phyloP scores from a whole-genome alignment of 495 filamentous ascomycete genomes.

The Podospora appendiculata region DNA sequence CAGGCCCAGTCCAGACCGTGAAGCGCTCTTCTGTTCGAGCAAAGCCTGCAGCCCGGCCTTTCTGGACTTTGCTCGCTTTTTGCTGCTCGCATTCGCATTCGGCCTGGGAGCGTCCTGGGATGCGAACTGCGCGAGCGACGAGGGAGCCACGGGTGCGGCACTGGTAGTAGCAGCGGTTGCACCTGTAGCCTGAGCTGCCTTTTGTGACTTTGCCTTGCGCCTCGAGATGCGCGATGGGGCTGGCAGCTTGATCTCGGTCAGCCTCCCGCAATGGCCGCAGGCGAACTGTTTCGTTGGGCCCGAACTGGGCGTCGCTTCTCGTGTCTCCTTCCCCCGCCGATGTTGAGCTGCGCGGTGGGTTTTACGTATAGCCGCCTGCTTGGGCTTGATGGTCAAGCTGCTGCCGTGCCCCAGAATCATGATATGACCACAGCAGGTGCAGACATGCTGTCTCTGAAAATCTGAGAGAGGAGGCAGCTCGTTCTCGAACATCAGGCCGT shows the following conservation, averaged over 20 bases:
- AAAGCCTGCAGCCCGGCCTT: constrained; percentile 49
- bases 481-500: constrained; percentile 34
- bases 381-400: constrained; percentile 25
- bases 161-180: not conserved
- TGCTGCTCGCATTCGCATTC: constrained; percentile 41
- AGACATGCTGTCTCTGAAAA: constrained; percentile 36
- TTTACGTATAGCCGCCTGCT: constrained; percentile 13
- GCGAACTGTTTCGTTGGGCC: constrained; percentile 27
- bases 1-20: constrained; percentile 33
- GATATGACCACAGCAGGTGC: constrained; percentile 45
- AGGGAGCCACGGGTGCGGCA: not conserved
- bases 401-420: constrained; percentile 37
- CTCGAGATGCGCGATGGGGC: constrained; percentile 24
- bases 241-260: constrained; percentile 30
- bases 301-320: constrained; percentile 2
- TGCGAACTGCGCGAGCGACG: too few species aligned
- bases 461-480: constrained; percentile 32
- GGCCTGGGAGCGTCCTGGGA: constrained; percentile 2
- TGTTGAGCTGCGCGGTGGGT: not conserved
- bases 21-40: constrained; percentile 33
- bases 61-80: constrained; percentile 44
- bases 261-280: constrained; percentile 35
- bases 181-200: not conserved
- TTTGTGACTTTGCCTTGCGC: constrained; percentile 5
- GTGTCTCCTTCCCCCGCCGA: not conserved